Conservation (phyloP, 495 filamentous ascomycete genomes). For the Pseudomonodictys pantanalensis region DNA sequence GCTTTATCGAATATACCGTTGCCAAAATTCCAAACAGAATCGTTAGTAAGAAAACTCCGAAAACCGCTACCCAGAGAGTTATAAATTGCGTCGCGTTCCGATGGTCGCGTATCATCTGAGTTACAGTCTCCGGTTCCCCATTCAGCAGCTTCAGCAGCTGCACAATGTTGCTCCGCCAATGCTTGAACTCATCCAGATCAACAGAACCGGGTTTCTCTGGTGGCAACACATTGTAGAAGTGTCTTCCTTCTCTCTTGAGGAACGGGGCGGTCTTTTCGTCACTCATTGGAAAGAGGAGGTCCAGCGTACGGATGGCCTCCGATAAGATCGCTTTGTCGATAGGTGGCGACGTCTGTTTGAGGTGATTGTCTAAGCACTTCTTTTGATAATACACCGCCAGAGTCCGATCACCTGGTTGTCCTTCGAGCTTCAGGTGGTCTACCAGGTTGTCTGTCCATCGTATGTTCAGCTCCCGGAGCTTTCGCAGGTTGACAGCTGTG, state of each 20-base stretch:
- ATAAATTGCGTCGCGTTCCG: background rate
- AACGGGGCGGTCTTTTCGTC: slow-evolving; percentile 2
- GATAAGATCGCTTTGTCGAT: background rate
- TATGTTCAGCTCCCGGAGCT: background rate
- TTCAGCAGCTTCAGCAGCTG: background rate
- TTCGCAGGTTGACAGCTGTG: slow-evolving; percentile 1
- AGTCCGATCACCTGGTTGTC: background rate
- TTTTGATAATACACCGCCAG: slow-evolving; percentile 5
- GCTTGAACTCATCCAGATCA: slow-evolving; percentile 5
- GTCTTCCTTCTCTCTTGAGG: background rate
- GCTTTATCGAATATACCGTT: slow-evolving; percentile 5
- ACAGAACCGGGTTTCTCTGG: background rate
- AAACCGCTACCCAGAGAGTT: background rate
- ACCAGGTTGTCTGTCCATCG: slow-evolving; percentile 2
- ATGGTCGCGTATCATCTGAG: background rate
- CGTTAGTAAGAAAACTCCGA: background rate
- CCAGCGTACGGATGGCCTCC: slow-evolving; percentile 8
- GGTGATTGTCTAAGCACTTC: slow-evolving; percentile 3
- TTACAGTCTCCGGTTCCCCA: background rate
- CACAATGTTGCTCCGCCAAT: slow-evolving; percentile 6
- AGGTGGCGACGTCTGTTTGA: background rate
- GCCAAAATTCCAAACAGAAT: background rate
- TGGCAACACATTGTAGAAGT: background rate
- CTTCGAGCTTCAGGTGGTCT: slow-evolving; percentile 4
- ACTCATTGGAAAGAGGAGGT: slow-evolving; percentile 9